A percentile compares a stretch with the other conserved stretches of the same genome.
Conservation (phyloP, 1,284 basidiomycete genomes). For the Apiotrichum montevideense region DNA sequence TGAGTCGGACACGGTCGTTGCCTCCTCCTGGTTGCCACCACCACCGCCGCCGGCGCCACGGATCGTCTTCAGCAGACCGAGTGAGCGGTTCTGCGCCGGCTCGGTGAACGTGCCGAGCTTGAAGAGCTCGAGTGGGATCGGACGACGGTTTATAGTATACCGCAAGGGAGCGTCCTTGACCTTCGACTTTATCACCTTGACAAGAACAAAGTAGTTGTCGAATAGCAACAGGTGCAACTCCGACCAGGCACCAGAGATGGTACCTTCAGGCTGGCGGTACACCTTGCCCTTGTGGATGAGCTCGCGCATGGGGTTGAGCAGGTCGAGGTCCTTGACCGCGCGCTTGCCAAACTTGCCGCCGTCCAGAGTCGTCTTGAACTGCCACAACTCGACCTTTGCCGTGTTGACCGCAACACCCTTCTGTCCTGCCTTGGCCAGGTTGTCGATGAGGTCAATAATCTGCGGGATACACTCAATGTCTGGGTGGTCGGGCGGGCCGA, state of each 20-base stretch:
- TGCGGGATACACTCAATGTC: slow-evolving; percentile 73
- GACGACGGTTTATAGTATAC: slow-evolving; percentile 63
- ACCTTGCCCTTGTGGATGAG: slow-evolving; percentile 76
- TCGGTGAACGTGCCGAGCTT: slow-evolving; percentile 71
- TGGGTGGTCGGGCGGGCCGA: slow-evolving; percentile 64
- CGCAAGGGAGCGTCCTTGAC: slow-evolving; percentile 52
- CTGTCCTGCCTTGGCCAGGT: slow-evolving; percentile 74
- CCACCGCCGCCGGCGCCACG: slow-evolving; percentile 28
- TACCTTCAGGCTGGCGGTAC: slow-evolving; percentile 75
- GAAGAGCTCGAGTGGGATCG: slow-evolving; percentile 81
- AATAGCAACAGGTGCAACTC: slow-evolving; percentile 83
- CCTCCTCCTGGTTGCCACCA: slow-evolving; percentile 1
- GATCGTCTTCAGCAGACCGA: slow-evolving; percentile 28
- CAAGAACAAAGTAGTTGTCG: slow-evolving; percentile 88
- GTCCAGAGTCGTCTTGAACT: slow-evolving; percentile 58
- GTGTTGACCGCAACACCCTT: slow-evolving; percentile 75
- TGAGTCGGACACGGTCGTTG: slow-evolving; percentile 49
- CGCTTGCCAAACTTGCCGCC: slow-evolving; percentile 68
- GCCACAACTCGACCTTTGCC: slow-evolving; percentile 80
- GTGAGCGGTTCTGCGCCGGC: slow-evolving; percentile 28
- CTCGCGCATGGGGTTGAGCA: slow-evolving; percentile 72
- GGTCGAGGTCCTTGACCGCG: slow-evolving; percentile 76
- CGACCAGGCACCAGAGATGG: slow-evolving; percentile 72
- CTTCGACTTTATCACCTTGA: slow-evolving; percentile 72
- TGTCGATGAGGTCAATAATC: slow-evolving; percentile 75